phyloP scores from a whole-genome alignment of 1,139 yeast species.

The Yamadazyma spencermartinsiae region DNA sequence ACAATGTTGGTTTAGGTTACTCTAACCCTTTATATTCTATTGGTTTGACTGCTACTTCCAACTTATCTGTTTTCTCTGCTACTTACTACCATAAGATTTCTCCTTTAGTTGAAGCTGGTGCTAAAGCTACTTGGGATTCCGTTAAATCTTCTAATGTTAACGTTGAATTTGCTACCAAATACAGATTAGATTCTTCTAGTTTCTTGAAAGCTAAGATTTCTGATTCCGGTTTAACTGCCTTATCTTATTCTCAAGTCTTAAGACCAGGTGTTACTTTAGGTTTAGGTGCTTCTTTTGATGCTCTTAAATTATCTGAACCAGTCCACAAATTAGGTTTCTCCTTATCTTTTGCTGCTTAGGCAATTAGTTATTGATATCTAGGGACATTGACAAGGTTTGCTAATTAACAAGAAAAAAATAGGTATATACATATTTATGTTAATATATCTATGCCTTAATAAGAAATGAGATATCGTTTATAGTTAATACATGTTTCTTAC shows the following conservation, averaged over 20 bases:
- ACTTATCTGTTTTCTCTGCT: conserved; percentile 89
- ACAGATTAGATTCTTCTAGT: conserved; percentile 81
- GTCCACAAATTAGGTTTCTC: conserved; percentile 98
- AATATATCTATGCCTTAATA: not conserved
- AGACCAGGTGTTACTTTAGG: conserved; percentile 98
- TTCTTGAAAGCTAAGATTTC: conserved; percentile 96
- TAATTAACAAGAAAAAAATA: not conserved
- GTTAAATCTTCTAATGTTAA: conserved; percentile 65
- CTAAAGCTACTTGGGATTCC: conserved; percentile 95
- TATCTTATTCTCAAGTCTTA: conserved; percentile 91
- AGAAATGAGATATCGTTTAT: conserved; percentile 3
- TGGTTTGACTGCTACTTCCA: conserved; percentile 86
- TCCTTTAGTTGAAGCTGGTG: conserved; percentile 93
- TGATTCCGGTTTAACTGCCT: conserved; percentile 93
- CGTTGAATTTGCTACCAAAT: conserved; percentile 95
- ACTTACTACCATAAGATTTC: conserved; percentile 97
- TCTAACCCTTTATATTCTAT: conserved; percentile 84
- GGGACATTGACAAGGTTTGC: not conserved
- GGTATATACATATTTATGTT: not conserved
- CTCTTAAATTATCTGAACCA: conserved; percentile 93
- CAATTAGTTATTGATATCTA: not conserved
- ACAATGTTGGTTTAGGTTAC: conserved; percentile 94
- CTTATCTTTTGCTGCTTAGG: conserved; percentile 82
- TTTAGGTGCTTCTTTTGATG: conserved; percentile 96
- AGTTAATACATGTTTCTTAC: conserved; percentile 3